Evolutionary conservation across 495 filamentous ascomycete species (phyloP).

Genomic region (Cryomyces minteri): DNA sequence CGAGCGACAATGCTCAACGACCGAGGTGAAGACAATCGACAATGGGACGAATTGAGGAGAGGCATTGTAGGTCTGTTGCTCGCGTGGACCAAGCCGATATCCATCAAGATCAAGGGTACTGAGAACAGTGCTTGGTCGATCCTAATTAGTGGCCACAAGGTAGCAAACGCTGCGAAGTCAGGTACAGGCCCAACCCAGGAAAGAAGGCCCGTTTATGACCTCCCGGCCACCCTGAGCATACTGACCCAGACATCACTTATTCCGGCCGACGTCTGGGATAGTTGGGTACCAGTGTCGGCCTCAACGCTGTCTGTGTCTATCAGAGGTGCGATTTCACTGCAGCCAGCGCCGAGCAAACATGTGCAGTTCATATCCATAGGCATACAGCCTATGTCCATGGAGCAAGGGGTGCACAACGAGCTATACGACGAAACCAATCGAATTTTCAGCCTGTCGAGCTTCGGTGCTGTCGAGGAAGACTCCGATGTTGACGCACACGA

Average conservation of each 20-base stretch:
- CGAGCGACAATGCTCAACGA: slow-evolving; percentile 31
- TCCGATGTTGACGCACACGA: slow-evolving; percentile 17
- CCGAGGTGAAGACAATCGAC: slow-evolving; percentile 38
- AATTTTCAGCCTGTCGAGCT: slow-evolving; percentile 58
- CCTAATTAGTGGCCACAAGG: slow-evolving; percentile 1
- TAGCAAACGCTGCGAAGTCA: background rate
- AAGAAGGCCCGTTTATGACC: background rate
- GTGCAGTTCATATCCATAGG: slow-evolving; percentile 68
- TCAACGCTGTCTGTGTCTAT: slow-evolving; percentile 39
- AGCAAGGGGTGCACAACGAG: slow-evolving; percentile 34
- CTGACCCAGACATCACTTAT: slow-evolving; percentile 46
- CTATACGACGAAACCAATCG: slow-evolving; percentile 67
- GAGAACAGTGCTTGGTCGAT: slow-evolving; percentile 3
- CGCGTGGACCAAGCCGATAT: slow-evolving; percentile 30
- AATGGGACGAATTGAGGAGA: slow-evolving; percentile 50
- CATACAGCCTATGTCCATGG: slow-evolving; percentile 24
- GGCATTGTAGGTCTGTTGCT: slow-evolving; percentile 44
- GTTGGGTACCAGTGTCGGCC: slow-evolving; percentile 54
- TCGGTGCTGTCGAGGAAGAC: slow-evolving; percentile 42
- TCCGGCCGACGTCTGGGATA: slow-evolving; percentile 26
- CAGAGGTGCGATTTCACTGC: slow-evolving; percentile 47
- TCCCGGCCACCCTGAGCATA: slow-evolving; percentile 21
- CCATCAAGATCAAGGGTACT: slow-evolving; percentile 20
- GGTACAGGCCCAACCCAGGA: background rate
- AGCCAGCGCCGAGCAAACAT: slow-evolving; percentile 49